Base-by-base conservation (phyloP, 2,329 filamentous ascomycete genomes). In the Exserohilum rostratum region DNA sequence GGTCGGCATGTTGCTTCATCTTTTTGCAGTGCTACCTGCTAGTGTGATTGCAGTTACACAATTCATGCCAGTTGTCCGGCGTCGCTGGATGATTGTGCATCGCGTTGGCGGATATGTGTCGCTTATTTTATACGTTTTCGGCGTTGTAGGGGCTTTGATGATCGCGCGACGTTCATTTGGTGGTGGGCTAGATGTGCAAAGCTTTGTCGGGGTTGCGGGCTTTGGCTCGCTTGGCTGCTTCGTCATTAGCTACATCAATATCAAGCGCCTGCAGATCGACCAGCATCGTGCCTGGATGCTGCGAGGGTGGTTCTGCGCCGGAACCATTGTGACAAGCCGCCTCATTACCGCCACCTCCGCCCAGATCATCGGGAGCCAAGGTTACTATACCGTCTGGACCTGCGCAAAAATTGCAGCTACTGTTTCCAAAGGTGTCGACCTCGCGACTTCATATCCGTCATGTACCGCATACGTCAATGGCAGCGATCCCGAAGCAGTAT, bases 81-180 rank as follows among this genome's bases (percentile, higher is more conserved):
- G 83, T 60, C 81, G 78, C 59, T 64, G 73, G 46, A 72, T 85
- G 1, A 54, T 83, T 2, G 67, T 87, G 18, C 87, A 89, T 64
- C 82, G 86, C 0, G 77, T 88, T 50, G 85, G 82, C 47, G 87
- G 87, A 1, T 87, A 87, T 56, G 31, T 82, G 4, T 68, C 85
- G 47, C 53, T 84, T 0, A 50, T 83, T 0, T 73, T 88, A 0
- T 74, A 81, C 2, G 25, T 81, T 0, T 50, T 81, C 3, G 74
- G 76, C 12, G 80, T 80, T 2, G 74, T 75, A 0, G 82, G 82
- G 0, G 83, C 80, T 0, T 57, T 87, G 1, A 82, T 87, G 75
- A 81, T 87, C 17, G 72, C 76, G 0, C 76, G 79, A 0, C 75
- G 75, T 25, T 70, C 81, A 0, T 83, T 86, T 60, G 85, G 85